Base-by-base conservation (phyloP, 768 basidiomycete species). In the Pleurotus sapidus region DNA sequence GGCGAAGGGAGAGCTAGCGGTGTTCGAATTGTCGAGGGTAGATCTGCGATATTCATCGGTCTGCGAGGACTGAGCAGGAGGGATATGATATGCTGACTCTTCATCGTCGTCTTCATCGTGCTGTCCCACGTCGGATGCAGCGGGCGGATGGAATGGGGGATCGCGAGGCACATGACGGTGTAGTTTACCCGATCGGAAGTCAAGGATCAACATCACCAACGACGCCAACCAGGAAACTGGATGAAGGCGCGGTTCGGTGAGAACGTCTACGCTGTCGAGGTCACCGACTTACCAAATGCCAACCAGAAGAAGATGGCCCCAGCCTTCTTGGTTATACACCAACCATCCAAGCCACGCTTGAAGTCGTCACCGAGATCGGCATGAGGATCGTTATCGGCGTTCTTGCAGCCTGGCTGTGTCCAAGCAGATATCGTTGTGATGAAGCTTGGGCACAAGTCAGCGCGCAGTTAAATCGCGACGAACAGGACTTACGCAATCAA, bases 311-410 rank as follows among this genome's bases (percentile, higher is more conserved):
- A 97, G 46, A 95, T 83, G 4, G 84, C 84, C 0, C 83, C 91
- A 2, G 95, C 95, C 64, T 93, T 94, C 75, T 97, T 98, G 5
- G 95, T 95, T 61, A 78, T 84, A 71, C 95, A 98, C 91, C 92
- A 97, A 0, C 89, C 84, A 3, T 80, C 72, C 2, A 98, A 76
- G 17, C 76, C 91, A 3, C 77, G 77, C 60, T 80, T 80, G 69
- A 89, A 98, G 57, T 78, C 82, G 27, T 80, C 74, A 17, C 89
- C 87, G 11, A 84, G 78, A 30, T 70, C 77, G 0, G 85, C 87
- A 67, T 93, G 80, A 3, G 95, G 95, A 64, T 97, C 95, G 3
- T 90, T 84, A 51, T 77, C 75, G 1, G 93, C 69, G 60, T 96
- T 77, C 71, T 96, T 96, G 77, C 95, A 98, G 0, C 95, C 95